Evolutionary conservation across 768 basidiomycete species (phyloP), one percentile per base, ranked within the genome.

Genomic region (Grammothele lineata): DNA sequence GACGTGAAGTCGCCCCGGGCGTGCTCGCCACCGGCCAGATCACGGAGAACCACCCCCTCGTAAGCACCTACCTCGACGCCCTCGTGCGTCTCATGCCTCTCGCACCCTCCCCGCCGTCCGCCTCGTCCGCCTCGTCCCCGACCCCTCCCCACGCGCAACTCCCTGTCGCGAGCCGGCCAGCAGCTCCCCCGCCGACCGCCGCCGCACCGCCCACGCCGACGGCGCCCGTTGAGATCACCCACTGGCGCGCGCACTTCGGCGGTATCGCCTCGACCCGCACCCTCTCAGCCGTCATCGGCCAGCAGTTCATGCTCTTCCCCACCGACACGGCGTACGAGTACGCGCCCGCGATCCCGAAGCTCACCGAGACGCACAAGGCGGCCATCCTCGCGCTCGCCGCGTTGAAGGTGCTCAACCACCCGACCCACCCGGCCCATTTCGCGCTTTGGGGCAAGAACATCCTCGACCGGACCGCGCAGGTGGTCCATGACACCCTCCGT

Each of bases 381-480:
- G 42, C 41, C 47, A 61, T 83, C 46, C 73, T 80, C 50, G 72
- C 75, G 22, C 75, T 85, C 43, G 78, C 76, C 4, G 83, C 83
- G 2, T 74, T 85, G 50, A 72, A 74, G 9, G 76, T 84, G 11
- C 74, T 82, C 54, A 73, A 78, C 55, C 67, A 69, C 39, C 75
- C 75, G 14, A 67, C 70, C 24, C 74, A 82, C 60, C 74, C 74
- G 12, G 76, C 73, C 5, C 81, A 83, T 56, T 78, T 78, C 75
- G 63, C 78, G n/a, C 76, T 85, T 59, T 85, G 83, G 83, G 73
- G 70, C 37, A 70, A 69, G 50, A 72, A 70, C 39, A 67, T 70
- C 56, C 76, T 74, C 58, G 62, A 58, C 46, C 62, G 61, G 19
- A 81, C 78, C 15, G 79, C 79, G 14, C 62, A 62, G n/a, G 59